phyloP scores from a whole-genome alignment of 2,329 filamentous ascomycete genomes.

The Epichloe gansuensis region DNA sequence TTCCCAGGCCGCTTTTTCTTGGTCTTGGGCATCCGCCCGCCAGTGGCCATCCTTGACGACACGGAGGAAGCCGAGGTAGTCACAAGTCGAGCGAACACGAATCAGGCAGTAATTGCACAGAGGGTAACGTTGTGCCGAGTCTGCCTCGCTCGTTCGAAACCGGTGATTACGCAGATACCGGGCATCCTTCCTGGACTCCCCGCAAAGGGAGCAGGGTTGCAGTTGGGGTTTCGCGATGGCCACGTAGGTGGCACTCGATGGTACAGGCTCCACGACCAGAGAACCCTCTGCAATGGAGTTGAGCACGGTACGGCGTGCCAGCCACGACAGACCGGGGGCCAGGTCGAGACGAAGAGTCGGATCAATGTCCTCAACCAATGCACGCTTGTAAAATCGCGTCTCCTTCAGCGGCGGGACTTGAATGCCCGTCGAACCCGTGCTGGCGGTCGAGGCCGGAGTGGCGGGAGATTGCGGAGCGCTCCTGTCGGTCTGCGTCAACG shows the following conservation, averaged over 20 bases:
- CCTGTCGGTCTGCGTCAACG: slow-evolving; percentile 31
- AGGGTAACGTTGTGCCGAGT: slow-evolving; percentile 77
- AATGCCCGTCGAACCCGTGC: slow-evolving; percentile 26
- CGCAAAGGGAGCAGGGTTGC: slow-evolving; percentile 75
- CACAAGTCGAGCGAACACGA: slow-evolving; percentile 76
- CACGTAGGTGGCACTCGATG: slow-evolving; percentile 40
- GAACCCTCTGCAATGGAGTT: slow-evolving; percentile 73
- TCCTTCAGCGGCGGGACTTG: slow-evolving; percentile 62
- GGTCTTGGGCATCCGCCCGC: slow-evolving; percentile 69
- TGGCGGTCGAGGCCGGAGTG: slow-evolving; percentile 40
- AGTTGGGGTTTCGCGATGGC: slow-evolving; percentile 38
- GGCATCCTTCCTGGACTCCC: slow-evolving; percentile 62
- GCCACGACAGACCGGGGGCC: slow-evolving; percentile 85
- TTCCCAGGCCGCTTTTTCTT: slow-evolving; percentile 84
- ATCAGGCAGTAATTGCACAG: slow-evolving; percentile 80
- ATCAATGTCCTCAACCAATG: slow-evolving; percentile 81
- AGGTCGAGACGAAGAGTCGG: slow-evolving; percentile 81
- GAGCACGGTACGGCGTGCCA: slow-evolving; percentile 74
- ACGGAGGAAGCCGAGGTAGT: slow-evolving; percentile 81
- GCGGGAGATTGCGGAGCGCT: slow-evolving; percentile 46
- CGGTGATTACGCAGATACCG: slow-evolving; percentile 68
- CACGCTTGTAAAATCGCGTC: slow-evolving; percentile 86
- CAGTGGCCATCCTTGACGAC: slow-evolving; percentile 90
- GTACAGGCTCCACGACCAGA: slow-evolving; percentile 80
- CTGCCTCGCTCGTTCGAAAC: slow-evolving; percentile 78